These are phyloP conservation scores for Liquidambar formosana DNA, from an alignment of 164 flowering plant species.

Conservation along the genomic window DNA sequence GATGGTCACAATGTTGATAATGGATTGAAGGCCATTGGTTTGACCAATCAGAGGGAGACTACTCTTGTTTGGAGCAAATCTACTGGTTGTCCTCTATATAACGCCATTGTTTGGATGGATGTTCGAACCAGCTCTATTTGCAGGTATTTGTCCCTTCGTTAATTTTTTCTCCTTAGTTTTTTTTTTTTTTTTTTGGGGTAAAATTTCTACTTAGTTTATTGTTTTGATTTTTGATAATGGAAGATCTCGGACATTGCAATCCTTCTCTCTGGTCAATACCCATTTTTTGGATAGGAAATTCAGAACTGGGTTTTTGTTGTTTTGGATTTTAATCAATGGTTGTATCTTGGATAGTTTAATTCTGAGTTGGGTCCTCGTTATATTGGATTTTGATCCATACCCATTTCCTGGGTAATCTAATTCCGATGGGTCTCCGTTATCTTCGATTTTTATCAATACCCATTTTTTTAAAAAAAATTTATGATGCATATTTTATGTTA, in stretches of 20 bases:
- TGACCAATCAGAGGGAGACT: conserved; percentile 97
- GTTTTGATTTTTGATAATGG: neutral
- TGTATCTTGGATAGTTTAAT: neutral
- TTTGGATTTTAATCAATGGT: neutral
- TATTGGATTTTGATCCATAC: neutral
- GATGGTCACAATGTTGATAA: conserved; percentile 72
- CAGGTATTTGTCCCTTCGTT: conserved; percentile 47
- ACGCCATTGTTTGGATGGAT: conserved; percentile 98
- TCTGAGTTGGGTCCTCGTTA: neutral
- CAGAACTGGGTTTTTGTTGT: neutral
- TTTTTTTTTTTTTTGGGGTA: neutral
- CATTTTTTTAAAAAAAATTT: neutral
- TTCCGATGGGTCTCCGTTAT: too few relatives aligned
- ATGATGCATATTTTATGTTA: neutral
- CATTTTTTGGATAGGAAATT: neutral
- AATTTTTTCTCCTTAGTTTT: neutral
- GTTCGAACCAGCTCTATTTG: conserved; percentile 77
- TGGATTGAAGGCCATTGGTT: conserved; percentile 79
- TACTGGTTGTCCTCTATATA: conserved; percentile 71
- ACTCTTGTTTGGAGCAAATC: conserved; percentile 94
- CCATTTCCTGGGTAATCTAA: neutral
- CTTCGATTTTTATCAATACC: neutral
- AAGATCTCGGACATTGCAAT: neutral
- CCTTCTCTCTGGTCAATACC: neutral
- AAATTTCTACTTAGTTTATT: neutral